These are phyloP conservation scores for Naganishia vishniacii DNA, from an alignment of 768 basidiomycete species.

Conservation along the genomic window DNA sequence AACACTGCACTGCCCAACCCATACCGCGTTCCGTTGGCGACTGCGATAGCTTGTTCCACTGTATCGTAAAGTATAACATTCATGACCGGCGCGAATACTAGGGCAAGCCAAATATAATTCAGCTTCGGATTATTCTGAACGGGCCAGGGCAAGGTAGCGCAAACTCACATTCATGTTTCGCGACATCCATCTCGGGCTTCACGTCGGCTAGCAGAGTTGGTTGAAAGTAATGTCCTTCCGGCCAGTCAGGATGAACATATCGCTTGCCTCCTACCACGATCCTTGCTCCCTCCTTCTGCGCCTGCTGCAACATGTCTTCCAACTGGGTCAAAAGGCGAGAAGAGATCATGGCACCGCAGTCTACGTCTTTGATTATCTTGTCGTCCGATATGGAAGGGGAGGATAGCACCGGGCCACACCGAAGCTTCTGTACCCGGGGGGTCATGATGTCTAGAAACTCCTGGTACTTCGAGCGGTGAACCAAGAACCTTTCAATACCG, in stretches of 20 bases:
- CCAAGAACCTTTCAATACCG: constrained; percentile 86
- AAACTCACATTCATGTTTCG: constrained; percentile 68
- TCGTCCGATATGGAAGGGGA: constrained; percentile 51
- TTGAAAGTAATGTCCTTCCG: constrained; percentile 72
- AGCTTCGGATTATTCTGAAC: neutral
- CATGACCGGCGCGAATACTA: constrained; percentile 91
- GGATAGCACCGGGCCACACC: constrained; percentile 68
- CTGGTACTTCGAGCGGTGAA: constrained; percentile 71
- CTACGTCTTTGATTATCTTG: constrained; percentile 66
- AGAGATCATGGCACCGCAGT: constrained; percentile 83
- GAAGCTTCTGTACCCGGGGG: constrained; percentile 59
- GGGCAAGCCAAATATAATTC: no score
- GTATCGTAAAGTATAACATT: constrained; percentile 76
- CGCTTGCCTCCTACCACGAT: constrained; percentile 62
- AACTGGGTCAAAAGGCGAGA: constrained; percentile 65
- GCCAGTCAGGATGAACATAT: constrained; percentile 62
- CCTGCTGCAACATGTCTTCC: constrained; percentile 64
- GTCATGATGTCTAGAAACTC: constrained; percentile 62
- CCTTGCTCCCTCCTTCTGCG: constrained; percentile 63
- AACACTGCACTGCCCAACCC: constrained; percentile 93
- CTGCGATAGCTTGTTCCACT: constrained; percentile 74
- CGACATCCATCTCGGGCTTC: constrained; percentile 64
- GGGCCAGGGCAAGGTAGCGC: neutral
- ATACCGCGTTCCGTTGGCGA: constrained; percentile 81
- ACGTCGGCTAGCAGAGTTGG: constrained; percentile 84